Conservation (phyloP, 1,284 basidiomycete genomes). For the Mycosarcoma mackinlayi region DNA sequence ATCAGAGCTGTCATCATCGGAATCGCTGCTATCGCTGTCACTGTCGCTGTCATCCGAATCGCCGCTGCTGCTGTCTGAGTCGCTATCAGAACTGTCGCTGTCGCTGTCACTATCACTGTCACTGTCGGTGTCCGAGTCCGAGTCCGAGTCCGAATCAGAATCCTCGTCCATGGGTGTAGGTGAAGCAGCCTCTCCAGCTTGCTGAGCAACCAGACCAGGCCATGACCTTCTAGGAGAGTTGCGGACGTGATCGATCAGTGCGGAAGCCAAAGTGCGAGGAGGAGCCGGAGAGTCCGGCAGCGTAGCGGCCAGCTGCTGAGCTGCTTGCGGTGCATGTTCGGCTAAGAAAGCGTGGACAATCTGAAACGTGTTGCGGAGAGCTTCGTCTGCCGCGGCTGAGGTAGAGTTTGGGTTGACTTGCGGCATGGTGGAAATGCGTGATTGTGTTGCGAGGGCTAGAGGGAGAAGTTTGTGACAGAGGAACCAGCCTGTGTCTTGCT, state of each 20-base stretch:
- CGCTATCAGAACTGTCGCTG: neutral
- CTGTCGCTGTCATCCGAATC: slow-evolving; percentile 4
- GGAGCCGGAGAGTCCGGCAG: slow-evolving; percentile 34
- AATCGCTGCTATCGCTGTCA: slow-evolving; percentile 5
- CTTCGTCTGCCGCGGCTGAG: slow-evolving; percentile 20
- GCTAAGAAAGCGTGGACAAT: slow-evolving; percentile 48
- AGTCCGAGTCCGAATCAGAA: slow-evolving; percentile 23
- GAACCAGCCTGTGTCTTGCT: too few relatives aligned
- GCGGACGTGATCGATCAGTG: slow-evolving; percentile 41
- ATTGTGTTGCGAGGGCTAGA: neutral
- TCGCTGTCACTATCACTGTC: slow-evolving; percentile 3
- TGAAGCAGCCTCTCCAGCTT: neutral
- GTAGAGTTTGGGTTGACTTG: slow-evolving; percentile 20
- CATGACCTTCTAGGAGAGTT: slow-evolving; percentile 42
- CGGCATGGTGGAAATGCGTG: slow-evolving; percentile 8
- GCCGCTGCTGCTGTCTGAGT: neutral
- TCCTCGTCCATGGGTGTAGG: slow-evolving; percentile 32
- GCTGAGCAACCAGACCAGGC: slow-evolving; percentile 25
- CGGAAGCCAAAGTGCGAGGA: slow-evolving; percentile 35
- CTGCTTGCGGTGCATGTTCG: slow-evolving; percentile 41
- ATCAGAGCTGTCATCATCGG: slow-evolving; percentile 16
- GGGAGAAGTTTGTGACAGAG: neutral
- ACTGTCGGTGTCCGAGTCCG: slow-evolving; percentile 7
- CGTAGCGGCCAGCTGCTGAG: slow-evolving; percentile 25
- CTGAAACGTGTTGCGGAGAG: slow-evolving; percentile 40